Evolutionary conservation across 495 filamentous ascomycete genomes (phyloP).

Genomic region (Alectoria sarmentosa): DNA sequence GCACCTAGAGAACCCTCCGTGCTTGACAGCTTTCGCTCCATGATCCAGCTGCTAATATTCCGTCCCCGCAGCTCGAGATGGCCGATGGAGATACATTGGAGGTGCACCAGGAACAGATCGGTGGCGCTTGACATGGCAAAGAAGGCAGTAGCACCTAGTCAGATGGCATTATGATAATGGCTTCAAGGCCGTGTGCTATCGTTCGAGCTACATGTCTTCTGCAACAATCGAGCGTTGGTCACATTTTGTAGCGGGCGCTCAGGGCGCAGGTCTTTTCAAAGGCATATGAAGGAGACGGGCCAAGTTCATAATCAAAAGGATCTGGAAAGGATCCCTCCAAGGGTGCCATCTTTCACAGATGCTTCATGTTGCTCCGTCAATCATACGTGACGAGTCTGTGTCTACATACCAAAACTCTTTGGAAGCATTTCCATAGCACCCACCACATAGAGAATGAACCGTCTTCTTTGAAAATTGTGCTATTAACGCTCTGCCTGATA

Average conservation of each 20-base stretch:
- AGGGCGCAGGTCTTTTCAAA: slow-evolving; percentile 9
- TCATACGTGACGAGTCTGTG: background rate
- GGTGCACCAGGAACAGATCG: slow-evolving; percentile 98
- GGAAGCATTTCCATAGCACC: background rate
- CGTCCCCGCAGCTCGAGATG: slow-evolving; percentile 75
- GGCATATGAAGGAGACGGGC: background rate
- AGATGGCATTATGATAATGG: background rate
- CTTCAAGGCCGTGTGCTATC: slow-evolving; percentile 1
- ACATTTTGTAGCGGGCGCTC: slow-evolving; percentile 12
- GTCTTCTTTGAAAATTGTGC: background rate
- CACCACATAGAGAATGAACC: background rate
- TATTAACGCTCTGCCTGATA: background rate
- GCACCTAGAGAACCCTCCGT: slow-evolving; percentile 5
- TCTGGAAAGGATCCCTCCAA: background rate
- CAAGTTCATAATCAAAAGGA: slow-evolving; percentile 2
- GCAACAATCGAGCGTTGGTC: background rate
- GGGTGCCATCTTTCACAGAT: background rate
- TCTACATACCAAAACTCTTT: background rate
- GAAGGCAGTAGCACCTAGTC: background rate
- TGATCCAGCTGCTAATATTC: slow-evolving; percentile 8
- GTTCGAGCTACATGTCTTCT: background rate
- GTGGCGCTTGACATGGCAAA: slow-evolving; percentile 40
- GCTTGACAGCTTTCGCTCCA: background rate
- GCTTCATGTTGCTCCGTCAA: background rate
- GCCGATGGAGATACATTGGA: slow-evolving; percentile 93